A percentile compares a stretch with the other conserved stretches of the same genome.
Conservation (phyloP, 768 basidiomycete genomes). For the Auricularia auricula-judae region DNA sequence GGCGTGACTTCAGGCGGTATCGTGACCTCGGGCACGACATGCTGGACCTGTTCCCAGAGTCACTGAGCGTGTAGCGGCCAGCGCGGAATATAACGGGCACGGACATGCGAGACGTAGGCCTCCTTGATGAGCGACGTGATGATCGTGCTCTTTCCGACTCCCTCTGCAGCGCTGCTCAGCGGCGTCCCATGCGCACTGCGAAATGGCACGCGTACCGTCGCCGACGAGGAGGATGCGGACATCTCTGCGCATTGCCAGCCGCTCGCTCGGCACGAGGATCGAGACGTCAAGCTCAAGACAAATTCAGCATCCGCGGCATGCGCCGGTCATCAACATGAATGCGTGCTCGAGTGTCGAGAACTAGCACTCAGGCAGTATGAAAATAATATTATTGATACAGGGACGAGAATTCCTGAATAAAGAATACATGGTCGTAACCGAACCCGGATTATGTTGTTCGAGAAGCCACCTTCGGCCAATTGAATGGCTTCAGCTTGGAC, state of each 20-base stretch:
- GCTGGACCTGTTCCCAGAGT: slow-evolving; percentile 58
- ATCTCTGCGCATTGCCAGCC: slow-evolving; percentile 65
- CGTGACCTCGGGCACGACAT: slow-evolving; percentile 92
- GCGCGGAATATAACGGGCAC: slow-evolving; percentile 13
- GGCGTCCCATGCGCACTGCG: slow-evolving; percentile 3
- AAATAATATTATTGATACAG: too few relatives aligned
- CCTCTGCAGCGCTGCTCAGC: slow-evolving; percentile 43
- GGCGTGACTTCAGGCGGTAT: slow-evolving; percentile 96
- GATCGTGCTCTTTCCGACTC: slow-evolving; percentile 96
- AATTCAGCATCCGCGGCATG: not conserved
- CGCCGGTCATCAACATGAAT: too few relatives aligned
- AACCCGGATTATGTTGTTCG: too few relatives aligned
- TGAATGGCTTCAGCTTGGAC: too few relatives aligned
- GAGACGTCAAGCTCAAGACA: not conserved
- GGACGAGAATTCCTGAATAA: too few relatives aligned
- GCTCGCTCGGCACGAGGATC: not conserved
- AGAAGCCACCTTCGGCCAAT: too few relatives aligned
- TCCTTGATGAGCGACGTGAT: slow-evolving; percentile 96
- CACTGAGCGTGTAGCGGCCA: not conserved
- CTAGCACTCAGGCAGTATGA: too few relatives aligned
- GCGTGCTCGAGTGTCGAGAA: too few relatives aligned
- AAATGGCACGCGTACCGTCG: slow-evolving; percentile 51
- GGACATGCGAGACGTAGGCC: slow-evolving; percentile 80
- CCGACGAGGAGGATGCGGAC: slow-evolving; percentile 90
- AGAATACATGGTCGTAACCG: too few relatives aligned